Percentiles rank a stretch among this genome's conserved stretches.
Evolutionary conservation across 495 filamentous ascomycete genomes (phyloP).

Genomic region (Penicillium bovifimosum): DNA sequence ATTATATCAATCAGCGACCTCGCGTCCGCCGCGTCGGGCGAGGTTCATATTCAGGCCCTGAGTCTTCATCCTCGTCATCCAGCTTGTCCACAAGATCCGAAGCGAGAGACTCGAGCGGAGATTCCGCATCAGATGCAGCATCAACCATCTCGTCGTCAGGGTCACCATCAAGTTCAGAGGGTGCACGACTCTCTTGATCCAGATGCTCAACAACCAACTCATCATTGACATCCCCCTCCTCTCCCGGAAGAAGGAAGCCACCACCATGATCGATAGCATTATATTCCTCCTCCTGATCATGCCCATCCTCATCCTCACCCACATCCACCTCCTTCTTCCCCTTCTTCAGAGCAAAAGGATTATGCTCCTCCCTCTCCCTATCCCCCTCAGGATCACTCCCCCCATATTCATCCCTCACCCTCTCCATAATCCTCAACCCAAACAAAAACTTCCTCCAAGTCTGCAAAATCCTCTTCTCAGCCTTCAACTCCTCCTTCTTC

Average conservation of each 20-base stretch:
- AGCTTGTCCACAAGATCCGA: neutral
- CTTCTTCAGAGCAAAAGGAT: constrained; percentile 33
- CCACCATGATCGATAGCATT: constrained; percentile 29
- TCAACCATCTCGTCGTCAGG: neutral
- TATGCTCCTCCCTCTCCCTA: constrained; percentile 28
- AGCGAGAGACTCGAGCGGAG: neutral
- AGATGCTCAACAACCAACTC: constrained; percentile 29
- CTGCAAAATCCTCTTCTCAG: constrained; percentile 63
- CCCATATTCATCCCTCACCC: constrained; percentile 76
- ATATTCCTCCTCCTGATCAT: constrained; percentile 10
- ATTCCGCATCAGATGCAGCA: neutral
- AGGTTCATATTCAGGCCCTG: constrained; percentile 13
- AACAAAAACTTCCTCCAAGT: constrained; percentile 85
- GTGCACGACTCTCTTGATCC: neutral
- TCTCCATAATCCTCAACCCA: constrained; percentile 74
- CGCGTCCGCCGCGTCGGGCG: constrained; percentile 25
- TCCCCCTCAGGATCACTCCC: constrained; percentile 41
- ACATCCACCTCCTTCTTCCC: constrained; percentile 7
- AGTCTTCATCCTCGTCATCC: constrained; percentile 8
- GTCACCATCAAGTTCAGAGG: neutral
- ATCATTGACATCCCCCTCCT: constrained; percentile 24
- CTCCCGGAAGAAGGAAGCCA: constrained; percentile 30
- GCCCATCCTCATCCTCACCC: constrained; percentile 5
- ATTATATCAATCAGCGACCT: constrained; percentile 5
- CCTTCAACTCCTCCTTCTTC: constrained; percentile 76